A percentile compares a stretch with the other conserved stretches of the same genome.
These are phyloP conservation scores for Fusarium scirpi DNA, from an alignment of 2,329 filamentous ascomycete genomes.

Conservation along the genomic window DNA sequence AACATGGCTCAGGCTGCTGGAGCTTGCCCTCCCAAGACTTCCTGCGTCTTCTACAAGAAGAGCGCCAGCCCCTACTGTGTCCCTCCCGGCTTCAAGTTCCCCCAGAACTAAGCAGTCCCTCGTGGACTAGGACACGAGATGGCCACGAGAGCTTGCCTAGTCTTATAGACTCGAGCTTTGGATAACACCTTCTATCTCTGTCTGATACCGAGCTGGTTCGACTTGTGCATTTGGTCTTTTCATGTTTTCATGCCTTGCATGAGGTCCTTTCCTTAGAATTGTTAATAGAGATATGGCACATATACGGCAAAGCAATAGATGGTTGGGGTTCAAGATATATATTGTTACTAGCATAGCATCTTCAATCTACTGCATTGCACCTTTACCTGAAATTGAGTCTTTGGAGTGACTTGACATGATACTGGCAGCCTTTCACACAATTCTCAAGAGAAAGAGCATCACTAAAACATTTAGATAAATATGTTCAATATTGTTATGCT, in stretches of 20 bases:
- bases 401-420: fast-evolving
- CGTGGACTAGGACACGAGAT: conserved; percentile 5
- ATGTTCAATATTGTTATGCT: conserved; percentile 5
- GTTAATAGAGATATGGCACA: conserved; percentile 30
- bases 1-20: conserved; percentile 48
- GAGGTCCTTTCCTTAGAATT: conserved; percentile 44
- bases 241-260: conserved; percentile 45
- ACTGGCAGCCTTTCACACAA: too few species aligned
- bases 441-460: neutral
- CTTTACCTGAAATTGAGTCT: neutral
- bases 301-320: conserved; percentile 4
- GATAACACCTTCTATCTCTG: conserved; percentile 1
- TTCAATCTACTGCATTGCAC: conserved; percentile 38
- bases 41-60: conserved; percentile 52
- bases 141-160: conserved; percentile 1
- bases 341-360: conserved; percentile 37
- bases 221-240: conserved; percentile 27
- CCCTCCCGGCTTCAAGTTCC: conserved; percentile 49
- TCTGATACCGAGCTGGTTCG: conserved; percentile 1
- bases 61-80: conserved; percentile 56
- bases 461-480: neutral
- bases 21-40: conserved; percentile 52
- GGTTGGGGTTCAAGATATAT: conserved; percentile 25
- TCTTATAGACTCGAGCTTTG: neutral
- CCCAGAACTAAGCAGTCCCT: conserved; percentile 30